Conservation (phyloP, 2,329 filamentous ascomycete species). For the Venturia nashicola region DNA sequence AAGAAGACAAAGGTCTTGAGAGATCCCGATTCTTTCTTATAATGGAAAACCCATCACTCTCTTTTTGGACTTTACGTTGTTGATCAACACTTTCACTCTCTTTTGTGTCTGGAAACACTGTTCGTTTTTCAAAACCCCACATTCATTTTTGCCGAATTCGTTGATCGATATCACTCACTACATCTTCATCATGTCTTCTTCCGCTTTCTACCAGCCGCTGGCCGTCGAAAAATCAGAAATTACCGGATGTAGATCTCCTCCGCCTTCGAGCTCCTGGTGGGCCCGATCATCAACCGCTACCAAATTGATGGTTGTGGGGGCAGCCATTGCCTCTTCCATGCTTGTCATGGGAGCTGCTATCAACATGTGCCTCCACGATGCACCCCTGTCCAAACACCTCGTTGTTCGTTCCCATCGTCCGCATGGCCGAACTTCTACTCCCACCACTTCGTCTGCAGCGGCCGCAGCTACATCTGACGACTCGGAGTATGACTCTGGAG, state of each 20-base stretch:
- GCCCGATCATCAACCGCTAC: neutral
- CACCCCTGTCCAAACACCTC: neutral
- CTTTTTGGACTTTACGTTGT: neutral
- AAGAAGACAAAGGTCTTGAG: neutral
- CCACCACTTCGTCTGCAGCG: neutral
- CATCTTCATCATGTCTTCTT: neutral
- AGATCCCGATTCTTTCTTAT: neutral
- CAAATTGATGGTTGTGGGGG: neutral
- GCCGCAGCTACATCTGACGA: neutral
- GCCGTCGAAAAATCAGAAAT: neutral
- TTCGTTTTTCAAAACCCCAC: neutral
- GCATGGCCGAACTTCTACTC: neutral
- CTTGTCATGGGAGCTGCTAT: neutral
- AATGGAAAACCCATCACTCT: neutral
- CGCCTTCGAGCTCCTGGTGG: constrained; percentile 1
- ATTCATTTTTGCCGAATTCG: neutral
- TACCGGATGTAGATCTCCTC: neutral
- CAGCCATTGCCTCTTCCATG: neutral
- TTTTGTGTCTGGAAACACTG: neutral
- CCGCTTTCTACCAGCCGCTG: neutral
- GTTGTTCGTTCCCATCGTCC: neutral
- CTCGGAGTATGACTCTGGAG: neutral
- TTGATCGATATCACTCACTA: neutral
- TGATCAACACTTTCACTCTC: neutral
- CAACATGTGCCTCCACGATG: neutral